Evolutionary conservation across 768 basidiomycete genomes (phyloP), one percentile per base, ranked within the genome.

Genomic region (Lactarius psammicola): DNA sequence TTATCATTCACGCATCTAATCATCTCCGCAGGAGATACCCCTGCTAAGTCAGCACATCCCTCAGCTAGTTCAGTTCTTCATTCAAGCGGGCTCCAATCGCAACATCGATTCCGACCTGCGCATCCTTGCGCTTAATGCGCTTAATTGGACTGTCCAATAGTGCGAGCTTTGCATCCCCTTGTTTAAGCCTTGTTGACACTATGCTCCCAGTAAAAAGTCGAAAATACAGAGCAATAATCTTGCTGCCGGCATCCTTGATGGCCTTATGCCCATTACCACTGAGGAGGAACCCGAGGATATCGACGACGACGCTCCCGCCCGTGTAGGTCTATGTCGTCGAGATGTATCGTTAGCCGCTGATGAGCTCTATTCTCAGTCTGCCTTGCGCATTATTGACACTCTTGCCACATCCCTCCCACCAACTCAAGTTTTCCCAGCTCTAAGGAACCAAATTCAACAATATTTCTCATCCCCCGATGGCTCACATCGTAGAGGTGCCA

Each of bases 61-160:
- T 53, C 87, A 94, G 67, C 82, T 98, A 38, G 90, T 90, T 55
- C 81, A 91, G 59, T 97, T 98, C 85, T 87, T 98, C 67, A 84
- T 98, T 46, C 81, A 81, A 56, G 89, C 88, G 51, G 95, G 94
- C 63, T 87, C 84, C 36, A 95, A 96, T 80, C 84, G 82, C 68
- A 77, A 79, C 13, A 87, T 88, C 72, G 91, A 92, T 54, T 76
- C 79, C 56, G 94, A 92, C 59, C 85, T 97, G 65, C 90, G 97
- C 64, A 85, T 95, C 66, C 88, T 97, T 71, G 88, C 91, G 11
- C 84, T 99, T 44, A 98, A 98, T 72, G 90, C 92, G 8, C 85
- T 99, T 10, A 91, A 94, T 73, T 98, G 95, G 95, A 94, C 95
- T 9, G 89, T 98, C 62, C 90, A 95, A 81, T 98, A 98, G 94